A percentile compares a stretch with the other conserved stretches of the same genome.
Conservation (phyloP, 2,329 filamentous ascomycete species). For the Venturia aucupariae region DNA sequence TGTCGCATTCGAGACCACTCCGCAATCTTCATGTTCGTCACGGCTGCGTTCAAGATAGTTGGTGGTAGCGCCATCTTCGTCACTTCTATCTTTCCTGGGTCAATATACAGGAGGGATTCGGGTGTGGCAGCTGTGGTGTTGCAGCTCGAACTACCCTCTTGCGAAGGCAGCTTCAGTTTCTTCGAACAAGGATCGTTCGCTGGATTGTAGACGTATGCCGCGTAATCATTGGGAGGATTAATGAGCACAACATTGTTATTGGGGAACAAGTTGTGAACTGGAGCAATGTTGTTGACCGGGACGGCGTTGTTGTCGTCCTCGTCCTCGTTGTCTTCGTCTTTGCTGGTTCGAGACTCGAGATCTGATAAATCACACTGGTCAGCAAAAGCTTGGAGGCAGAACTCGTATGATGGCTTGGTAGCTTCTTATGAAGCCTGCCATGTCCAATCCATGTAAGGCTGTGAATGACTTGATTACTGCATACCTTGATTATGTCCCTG, state of each 20-base stretch:
- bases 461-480: not conserved
- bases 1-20: not conserved
- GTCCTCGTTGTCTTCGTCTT: not conserved
- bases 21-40: not conserved
- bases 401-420: not conserved
- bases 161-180: not conserved
- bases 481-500: not conserved
- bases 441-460: not conserved
- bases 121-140: not conserved
- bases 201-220: not conserved
- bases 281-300: not conserved
- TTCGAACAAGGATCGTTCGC: not conserved
- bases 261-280: too few relatives aligned
- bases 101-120: not conserved
- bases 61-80: not conserved
- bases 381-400: not conserved
- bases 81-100: not conserved
- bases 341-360: not conserved
- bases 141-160: not conserved
- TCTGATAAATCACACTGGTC: not conserved
- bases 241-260: not conserved
- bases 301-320: not conserved
- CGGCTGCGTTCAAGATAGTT: not conserved
- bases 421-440: not conserved
- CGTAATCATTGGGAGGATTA: too few relatives aligned